A percentile compares a stretch with the other conserved stretches of the same genome.
Evolutionary conservation across 2,329 filamentous ascomycete genomes (phyloP).

Genomic region (Xylaria sp.): DNA sequence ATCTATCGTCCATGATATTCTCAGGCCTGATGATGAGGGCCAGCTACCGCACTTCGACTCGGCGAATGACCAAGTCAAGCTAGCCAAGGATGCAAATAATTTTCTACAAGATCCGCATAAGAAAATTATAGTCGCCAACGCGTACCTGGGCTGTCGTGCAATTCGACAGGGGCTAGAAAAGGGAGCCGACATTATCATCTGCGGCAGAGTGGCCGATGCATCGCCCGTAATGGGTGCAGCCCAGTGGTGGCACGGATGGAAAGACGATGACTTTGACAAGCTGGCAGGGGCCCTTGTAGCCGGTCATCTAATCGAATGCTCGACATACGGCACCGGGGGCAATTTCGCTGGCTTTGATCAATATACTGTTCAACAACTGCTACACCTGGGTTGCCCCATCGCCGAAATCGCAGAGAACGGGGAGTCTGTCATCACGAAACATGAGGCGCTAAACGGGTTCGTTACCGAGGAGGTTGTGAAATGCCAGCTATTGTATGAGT

Average conservation of each 20-base stretch:
- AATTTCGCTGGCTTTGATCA: slow-evolving; percentile 61
- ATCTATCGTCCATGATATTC: slow-evolving; percentile 36
- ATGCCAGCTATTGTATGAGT: slow-evolving; percentile 56
- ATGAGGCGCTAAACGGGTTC: slow-evolving; percentile 43
- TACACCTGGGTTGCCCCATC: slow-evolving; percentile 47
- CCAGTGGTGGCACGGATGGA: slow-evolving; percentile 62
- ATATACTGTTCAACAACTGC: slow-evolving; percentile 39
- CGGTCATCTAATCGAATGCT: slow-evolving; percentile 61
- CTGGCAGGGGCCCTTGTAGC: slow-evolving; percentile 58
- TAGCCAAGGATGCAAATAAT: slow-evolving; percentile 45
- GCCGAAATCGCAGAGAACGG: slow-evolving; percentile 46
- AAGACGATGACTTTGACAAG: slow-evolving; percentile 50
- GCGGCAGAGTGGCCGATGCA: slow-evolving; percentile 55
- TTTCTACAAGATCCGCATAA: slow-evolving; percentile 40
- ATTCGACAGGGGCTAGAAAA: slow-evolving; percentile 50
- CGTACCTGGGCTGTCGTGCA: slow-evolving; percentile 57
- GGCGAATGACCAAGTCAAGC: slow-evolving; percentile 45
- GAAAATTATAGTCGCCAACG: slow-evolving; percentile 51
- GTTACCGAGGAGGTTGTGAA: slow-evolving; percentile 47
- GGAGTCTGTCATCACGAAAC: slow-evolving; percentile 44
- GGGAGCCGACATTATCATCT: slow-evolving; percentile 56
- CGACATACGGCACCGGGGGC: slow-evolving; percentile 58
- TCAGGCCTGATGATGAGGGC: slow-evolving; percentile 26
- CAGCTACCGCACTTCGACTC: slow-evolving; percentile 44
- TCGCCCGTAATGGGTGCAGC: slow-evolving; percentile 61